phyloP scores from a whole-genome alignment of 2,329 filamentous ascomycete species.

The Colletotrichum sp. region DNA sequence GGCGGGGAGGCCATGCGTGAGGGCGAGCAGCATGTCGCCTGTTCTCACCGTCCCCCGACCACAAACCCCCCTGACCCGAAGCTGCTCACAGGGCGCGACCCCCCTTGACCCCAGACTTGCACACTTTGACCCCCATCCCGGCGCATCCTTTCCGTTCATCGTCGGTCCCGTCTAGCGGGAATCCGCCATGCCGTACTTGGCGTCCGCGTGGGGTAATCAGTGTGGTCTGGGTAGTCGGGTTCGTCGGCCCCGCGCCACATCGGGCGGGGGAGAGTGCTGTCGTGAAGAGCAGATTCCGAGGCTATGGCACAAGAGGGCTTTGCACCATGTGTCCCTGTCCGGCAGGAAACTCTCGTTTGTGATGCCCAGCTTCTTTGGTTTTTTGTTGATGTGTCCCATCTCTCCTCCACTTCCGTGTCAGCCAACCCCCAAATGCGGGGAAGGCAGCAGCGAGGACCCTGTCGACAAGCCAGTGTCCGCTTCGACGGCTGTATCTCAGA shows the following conservation, averaged over 20 bases:
- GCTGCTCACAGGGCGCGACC: constrained; percentile 3
- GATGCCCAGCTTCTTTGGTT: constrained; percentile 33
- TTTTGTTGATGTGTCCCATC: constrained; percentile 27
- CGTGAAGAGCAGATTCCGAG: constrained; percentile 1
- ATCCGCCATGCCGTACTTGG: constrained; percentile 8
- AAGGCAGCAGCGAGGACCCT: constrained; percentile 33
- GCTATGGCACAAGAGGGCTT: constrained; percentile 18
- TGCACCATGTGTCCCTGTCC: constrained; percentile 32
- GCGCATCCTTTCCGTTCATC: neutral
- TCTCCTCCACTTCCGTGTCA: constrained; percentile 31
- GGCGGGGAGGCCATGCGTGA: constrained; percentile 5
- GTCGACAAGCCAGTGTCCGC: constrained; percentile 52
- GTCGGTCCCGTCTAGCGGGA: constrained; percentile 19
- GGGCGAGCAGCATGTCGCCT: constrained; percentile 15
- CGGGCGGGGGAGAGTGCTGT: neutral
- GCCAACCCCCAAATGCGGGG: constrained; percentile 12
- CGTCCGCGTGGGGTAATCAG: constrained; percentile 20
- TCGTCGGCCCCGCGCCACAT: neutral
- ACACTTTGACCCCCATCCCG: constrained; percentile 20
- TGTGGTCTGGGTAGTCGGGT: constrained; percentile 5
- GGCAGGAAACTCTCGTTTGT: constrained; percentile 30
- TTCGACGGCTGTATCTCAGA: constrained; percentile 42
- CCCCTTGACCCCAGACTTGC: neutral
- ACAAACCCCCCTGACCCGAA: neutral
- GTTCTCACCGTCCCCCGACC: neutral